These are phyloP conservation scores for Penicillium palitans DNA, from an alignment of 2,329 filamentous ascomycete species.

Conservation along the genomic window DNA sequence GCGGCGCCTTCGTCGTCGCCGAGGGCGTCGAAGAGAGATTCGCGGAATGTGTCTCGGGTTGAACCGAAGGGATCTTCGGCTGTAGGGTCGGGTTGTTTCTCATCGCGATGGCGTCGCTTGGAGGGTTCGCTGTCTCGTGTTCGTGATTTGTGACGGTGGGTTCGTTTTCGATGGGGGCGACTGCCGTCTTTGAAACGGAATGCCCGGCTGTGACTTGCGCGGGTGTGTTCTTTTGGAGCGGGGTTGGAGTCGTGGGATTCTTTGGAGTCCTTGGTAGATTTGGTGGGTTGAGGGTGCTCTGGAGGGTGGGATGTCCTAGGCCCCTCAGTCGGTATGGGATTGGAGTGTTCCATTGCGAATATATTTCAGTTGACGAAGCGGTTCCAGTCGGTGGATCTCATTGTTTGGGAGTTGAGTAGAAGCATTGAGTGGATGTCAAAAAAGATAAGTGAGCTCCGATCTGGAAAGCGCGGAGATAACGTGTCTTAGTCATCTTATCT, in stretches of 20 bases:
- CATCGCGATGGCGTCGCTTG: constrained; percentile 30
- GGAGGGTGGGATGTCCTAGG: background rate
- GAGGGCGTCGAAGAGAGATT: constrained; percentile 94
- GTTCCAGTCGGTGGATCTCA: background rate
- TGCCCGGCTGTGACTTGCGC: background rate
- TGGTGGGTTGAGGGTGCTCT: background rate
- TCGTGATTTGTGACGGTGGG: constrained; percentile 5
- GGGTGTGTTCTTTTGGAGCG: background rate
- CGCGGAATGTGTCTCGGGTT: constrained; percentile 71
- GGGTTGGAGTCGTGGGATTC: background rate
- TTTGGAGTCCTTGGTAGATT: background rate
- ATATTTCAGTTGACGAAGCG: background rate
- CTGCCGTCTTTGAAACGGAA: constrained; percentile 17
- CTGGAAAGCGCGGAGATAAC: constrained; percentile 2
- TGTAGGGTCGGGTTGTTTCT: background rate
- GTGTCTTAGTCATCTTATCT: constrained; percentile 7
- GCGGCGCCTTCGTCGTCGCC: constrained; percentile 93
- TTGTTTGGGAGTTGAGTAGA: background rate
- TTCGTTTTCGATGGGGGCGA: constrained; percentile 18
- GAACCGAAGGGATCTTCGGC: background rate
- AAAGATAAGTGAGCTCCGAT: background rate
- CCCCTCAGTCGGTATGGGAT: background rate
- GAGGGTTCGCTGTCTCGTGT: constrained; percentile 7
- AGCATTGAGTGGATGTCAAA: background rate
- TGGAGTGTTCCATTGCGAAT: background rate